Percentiles rank a stretch among this genome's conserved stretches.
Evolutionary conservation across 768 basidiomycete species (phyloP).

Genomic region (Ramaria rubella): DNA sequence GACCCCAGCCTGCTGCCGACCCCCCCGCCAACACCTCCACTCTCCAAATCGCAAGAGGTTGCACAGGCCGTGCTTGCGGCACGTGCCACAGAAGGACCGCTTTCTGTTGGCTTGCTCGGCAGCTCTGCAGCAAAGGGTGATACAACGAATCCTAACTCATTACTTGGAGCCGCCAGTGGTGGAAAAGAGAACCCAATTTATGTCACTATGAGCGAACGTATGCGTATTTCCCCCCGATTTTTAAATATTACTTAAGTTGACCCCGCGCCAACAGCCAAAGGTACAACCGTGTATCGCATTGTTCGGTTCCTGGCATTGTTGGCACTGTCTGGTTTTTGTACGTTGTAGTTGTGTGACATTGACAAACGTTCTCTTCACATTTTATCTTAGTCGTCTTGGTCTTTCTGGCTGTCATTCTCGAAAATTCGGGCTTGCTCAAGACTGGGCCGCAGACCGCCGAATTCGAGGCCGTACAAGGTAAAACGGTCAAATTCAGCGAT

Average conservation of each 20-base stretch:
- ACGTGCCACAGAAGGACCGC: slow-evolving; percentile 20
- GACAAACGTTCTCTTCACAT: background rate
- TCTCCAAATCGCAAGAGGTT: slow-evolving; percentile 31
- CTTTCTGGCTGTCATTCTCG: slow-evolving; percentile 80
- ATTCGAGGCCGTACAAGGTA: slow-evolving; percentile 77
- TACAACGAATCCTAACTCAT: slow-evolving; percentile 16
- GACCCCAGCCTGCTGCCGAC: background rate
- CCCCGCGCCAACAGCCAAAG: slow-evolving; percentile 46
- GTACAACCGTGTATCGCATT: slow-evolving; percentile 56
- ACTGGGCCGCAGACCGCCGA: slow-evolving; percentile 66
- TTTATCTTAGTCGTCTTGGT: slow-evolving; percentile 62
- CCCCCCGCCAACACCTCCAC: slow-evolving; percentile 2
- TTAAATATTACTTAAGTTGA: background rate
- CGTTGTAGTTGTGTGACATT: slow-evolving; percentile 23
- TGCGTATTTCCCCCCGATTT: slow-evolving; percentile 27
- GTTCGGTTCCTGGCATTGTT: slow-evolving; percentile 55
- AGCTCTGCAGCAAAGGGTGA: slow-evolving; percentile 32
- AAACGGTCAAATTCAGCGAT: slow-evolving; percentile 85
- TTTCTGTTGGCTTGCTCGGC: slow-evolving; percentile 13
- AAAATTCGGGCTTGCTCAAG: slow-evolving; percentile 91
- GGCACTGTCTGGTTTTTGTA: slow-evolving; percentile 59
- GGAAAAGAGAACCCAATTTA: slow-evolving; percentile 58
- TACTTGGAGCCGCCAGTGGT: slow-evolving; percentile 38
- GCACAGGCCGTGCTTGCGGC: slow-evolving; percentile 35
- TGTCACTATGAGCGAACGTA: slow-evolving; percentile 78